Conservation (phyloP, 352 stramenopile species). For the Pythium sp. region DNA sequence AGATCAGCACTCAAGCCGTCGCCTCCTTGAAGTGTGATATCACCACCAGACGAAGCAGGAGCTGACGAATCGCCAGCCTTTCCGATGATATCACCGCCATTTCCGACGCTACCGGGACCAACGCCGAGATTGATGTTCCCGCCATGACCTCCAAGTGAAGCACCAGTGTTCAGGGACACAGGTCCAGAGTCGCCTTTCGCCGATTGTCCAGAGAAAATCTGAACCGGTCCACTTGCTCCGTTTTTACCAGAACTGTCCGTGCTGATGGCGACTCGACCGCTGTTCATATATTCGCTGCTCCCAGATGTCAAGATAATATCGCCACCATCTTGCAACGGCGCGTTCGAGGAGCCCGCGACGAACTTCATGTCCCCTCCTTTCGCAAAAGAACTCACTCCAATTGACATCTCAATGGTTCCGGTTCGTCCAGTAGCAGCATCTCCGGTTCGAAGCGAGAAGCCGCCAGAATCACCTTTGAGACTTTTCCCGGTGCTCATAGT, state of each 20-base stretch:
- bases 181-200: conserved; percentile 60
- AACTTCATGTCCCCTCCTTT: conserved; percentile 78
- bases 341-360: conserved; percentile 49
- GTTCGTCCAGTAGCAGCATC: conserved; percentile 46
- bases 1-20: conserved; percentile 39
- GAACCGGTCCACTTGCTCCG: conserved; percentile 77
- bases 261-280: conserved; percentile 69
- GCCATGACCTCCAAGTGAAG: conserved; percentile 47
- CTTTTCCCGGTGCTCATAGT: conserved; percentile 53
- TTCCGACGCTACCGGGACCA: conserved; percentile 44
- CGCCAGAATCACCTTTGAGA: conserved; percentile 52
- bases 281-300: conserved; percentile 58
- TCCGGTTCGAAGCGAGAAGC: conserved; percentile 53
- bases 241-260: conserved; percentile 70
- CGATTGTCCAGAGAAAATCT: conserved; percentile 55
- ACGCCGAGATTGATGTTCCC: conserved; percentile 67
- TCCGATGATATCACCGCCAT: conserved; percentile 65
- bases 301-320: conserved; percentile 78
- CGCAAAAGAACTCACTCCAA: conserved; percentile 50
- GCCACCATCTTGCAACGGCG: conserved; percentile 55
- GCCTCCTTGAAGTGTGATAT: conserved; percentile 40
- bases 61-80: conserved; percentile 61
- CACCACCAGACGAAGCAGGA: conserved; percentile 40
- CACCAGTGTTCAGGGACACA: conserved; percentile 69
- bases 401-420: conserved; percentile 39